Percentiles rank a stretch among this genome's conserved stretches.
Evolutionary conservation across 768 basidiomycete genomes (phyloP).

Genomic region (Suillus alpinus): DNA sequence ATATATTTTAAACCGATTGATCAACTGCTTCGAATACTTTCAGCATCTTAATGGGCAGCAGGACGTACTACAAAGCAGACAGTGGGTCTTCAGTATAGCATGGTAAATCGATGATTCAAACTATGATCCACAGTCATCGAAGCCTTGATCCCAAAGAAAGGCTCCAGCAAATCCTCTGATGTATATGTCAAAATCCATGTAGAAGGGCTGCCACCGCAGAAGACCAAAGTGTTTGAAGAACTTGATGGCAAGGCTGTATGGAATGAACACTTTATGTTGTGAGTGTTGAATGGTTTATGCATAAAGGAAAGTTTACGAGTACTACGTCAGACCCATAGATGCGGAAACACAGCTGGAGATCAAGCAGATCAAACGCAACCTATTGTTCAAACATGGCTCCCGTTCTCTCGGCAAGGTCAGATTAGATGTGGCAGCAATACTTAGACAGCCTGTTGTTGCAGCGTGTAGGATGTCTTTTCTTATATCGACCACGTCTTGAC

Average conservation of each 20-base stretch:
- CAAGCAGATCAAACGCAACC: neutral
- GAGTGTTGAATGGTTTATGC: neutral
- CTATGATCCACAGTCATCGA: neutral
- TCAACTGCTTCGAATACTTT: neutral
- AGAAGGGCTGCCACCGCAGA: neutral
- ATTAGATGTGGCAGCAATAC: neutral
- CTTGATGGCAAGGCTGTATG: neutral
- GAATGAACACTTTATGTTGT: conserved; percentile 1
- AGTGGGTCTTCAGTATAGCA: neutral
- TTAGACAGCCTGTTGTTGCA: neutral
- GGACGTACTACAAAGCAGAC: conserved; percentile 1
- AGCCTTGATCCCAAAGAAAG: conserved; percentile 2
- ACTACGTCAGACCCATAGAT: neutral
- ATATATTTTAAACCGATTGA: neutral
- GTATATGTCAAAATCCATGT: neutral
- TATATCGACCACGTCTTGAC: neutral
- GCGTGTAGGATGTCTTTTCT: neutral
- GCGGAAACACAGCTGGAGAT: neutral
- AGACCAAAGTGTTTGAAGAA: neutral
- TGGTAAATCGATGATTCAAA: neutral
- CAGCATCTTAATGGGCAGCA: neutral
- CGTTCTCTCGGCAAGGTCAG: neutral
- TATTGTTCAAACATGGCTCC: neutral
- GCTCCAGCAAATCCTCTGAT: neutral
- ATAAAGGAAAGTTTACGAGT: neutral